phyloP scores from a whole-genome alignment of 2,329 filamentous ascomycete species.

The Sordariomycetes sp. region DNA sequence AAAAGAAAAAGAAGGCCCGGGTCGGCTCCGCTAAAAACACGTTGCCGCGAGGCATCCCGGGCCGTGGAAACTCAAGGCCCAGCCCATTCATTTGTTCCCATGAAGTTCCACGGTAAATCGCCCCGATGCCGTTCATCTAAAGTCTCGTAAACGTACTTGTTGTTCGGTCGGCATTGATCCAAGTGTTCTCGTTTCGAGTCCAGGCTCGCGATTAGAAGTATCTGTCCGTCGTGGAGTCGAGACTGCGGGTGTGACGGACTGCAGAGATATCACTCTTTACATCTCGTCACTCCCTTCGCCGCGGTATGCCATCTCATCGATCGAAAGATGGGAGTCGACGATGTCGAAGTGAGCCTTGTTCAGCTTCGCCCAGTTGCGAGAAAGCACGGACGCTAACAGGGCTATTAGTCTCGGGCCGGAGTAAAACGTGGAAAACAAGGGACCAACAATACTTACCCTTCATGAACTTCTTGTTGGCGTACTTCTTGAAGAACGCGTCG shows the following conservation, averaged over 20 bases:
- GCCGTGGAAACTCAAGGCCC: not conserved
- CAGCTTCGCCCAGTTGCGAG: slow-evolving; percentile 1
- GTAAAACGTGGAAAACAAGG: not conserved
- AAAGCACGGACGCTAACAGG: not conserved
- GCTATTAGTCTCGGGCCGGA: not conserved
- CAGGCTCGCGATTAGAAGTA: not conserved
- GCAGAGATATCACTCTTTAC: not conserved
- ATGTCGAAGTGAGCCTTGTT: slow-evolving; percentile 6
- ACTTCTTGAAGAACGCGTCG: slow-evolving; percentile 99
- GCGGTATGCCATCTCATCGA: slow-evolving; percentile 3
- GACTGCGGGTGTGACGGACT: not conserved
- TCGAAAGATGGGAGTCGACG: not conserved
- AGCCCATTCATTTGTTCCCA: not conserved
- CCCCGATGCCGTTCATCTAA: not conserved
- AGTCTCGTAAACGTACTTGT: not conserved
- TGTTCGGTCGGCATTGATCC: not conserved
- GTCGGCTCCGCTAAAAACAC: not conserved
- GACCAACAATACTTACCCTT: slow-evolving; percentile 63
- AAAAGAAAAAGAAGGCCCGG: not conserved
- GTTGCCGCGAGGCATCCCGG: not conserved
- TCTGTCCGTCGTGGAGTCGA: not conserved
- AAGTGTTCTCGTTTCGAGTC: not conserved
- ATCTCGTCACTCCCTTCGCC: not conserved
- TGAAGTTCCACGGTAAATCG: not conserved
- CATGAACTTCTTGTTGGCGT: slow-evolving; percentile 97